Conservation (phyloP, 2,329 filamentous ascomycete species). For the Cytospora schulzeri region DNA sequence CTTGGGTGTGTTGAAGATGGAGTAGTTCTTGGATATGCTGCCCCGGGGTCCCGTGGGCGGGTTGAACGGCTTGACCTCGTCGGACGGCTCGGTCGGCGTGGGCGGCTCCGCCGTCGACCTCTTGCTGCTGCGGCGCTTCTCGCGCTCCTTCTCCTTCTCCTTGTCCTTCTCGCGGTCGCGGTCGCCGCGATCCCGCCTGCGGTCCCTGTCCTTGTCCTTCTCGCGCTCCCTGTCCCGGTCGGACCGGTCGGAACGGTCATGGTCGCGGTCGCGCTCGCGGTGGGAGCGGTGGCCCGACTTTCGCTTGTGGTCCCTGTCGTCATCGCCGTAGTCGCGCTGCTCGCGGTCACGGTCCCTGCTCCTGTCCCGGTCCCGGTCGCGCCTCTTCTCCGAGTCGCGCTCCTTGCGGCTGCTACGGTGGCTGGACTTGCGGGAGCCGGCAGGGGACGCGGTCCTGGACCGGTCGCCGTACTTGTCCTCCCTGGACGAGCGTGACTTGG, state of each 20-base stretch:
- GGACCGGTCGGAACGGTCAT: slow-evolving; percentile 25
- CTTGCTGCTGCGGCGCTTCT: slow-evolving; percentile 41
- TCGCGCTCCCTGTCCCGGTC: slow-evolving; percentile 35
- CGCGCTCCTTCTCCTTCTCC: slow-evolving; percentile 35
- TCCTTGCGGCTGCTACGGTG: slow-evolving; percentile 30
- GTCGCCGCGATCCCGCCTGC: slow-evolving; percentile 41
- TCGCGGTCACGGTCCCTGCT: slow-evolving; percentile 35
- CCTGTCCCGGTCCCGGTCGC: slow-evolving; percentile 33
- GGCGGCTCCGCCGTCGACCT: slow-evolving; percentile 34
- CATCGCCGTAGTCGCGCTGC: slow-evolving; percentile 30
- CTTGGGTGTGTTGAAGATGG: slow-evolving; percentile 27
- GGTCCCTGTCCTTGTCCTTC: slow-evolving; percentile 41
- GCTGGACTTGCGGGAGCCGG: slow-evolving; percentile 27
- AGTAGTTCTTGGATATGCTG: slow-evolving; percentile 28
- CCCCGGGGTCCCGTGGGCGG: slow-evolving; percentile 45
- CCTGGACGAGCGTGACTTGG: slow-evolving; percentile 21
- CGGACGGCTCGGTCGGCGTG: slow-evolving; percentile 36
- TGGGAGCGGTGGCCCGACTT: slow-evolving; percentile 24
- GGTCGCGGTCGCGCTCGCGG: slow-evolving; percentile 22
- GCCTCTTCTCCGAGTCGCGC: slow-evolving; percentile 29
- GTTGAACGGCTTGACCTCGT: slow-evolving; percentile 46
- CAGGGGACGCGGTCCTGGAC: slow-evolving; percentile 30
- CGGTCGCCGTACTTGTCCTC: slow-evolving; percentile 28
- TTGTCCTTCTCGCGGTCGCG: slow-evolving; percentile 32
- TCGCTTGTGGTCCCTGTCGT: slow-evolving; percentile 30